Evolutionary conservation across 2,329 filamentous ascomycete species (phyloP).

Genomic region (Corynespora cassiicola): DNA sequence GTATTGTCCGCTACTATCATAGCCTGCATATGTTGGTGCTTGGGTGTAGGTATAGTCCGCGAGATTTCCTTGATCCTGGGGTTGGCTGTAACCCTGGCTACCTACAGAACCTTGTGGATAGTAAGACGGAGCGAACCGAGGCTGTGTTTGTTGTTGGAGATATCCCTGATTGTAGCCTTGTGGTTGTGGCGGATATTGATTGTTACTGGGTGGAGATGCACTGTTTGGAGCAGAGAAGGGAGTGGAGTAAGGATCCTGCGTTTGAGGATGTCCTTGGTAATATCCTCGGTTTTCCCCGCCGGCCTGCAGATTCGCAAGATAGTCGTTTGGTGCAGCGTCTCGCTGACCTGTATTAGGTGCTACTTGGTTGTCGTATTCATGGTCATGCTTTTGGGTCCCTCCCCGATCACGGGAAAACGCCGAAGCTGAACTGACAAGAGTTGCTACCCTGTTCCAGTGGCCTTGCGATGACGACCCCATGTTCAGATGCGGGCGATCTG

Average conservation of each 20-base stretch:
- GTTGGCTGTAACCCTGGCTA: too few relatives aligned
- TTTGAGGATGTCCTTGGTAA: conserved; percentile 3
- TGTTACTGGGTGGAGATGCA: background rate
- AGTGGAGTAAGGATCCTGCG: background rate
- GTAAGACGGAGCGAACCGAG: background rate
- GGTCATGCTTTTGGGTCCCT: background rate
- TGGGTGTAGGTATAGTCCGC: too few relatives aligned
- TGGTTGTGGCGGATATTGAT: background rate
- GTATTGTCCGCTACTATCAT: too few relatives aligned
- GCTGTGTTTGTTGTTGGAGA: background rate
- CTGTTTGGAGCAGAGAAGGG: background rate
- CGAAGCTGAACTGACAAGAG: too few relatives aligned
- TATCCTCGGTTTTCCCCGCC: conserved; percentile 1
- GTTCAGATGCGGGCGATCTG: too few relatives aligned
- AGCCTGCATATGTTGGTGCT: too few relatives aligned
- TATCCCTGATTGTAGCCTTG: too few relatives aligned
- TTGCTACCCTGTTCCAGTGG: too few relatives aligned
- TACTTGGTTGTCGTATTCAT: background rate
- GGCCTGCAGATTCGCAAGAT: background rate
- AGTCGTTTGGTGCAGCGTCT: background rate
- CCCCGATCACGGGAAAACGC: too few relatives aligned
- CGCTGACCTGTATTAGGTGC: background rate
- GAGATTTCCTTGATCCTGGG: too few relatives aligned
- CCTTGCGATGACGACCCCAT: too few relatives aligned
- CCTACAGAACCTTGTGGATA: too few relatives aligned